Evolutionary conservation across 345 rosid genomes (phyloP).

Genomic region (Isatis tinctoria): DNA sequence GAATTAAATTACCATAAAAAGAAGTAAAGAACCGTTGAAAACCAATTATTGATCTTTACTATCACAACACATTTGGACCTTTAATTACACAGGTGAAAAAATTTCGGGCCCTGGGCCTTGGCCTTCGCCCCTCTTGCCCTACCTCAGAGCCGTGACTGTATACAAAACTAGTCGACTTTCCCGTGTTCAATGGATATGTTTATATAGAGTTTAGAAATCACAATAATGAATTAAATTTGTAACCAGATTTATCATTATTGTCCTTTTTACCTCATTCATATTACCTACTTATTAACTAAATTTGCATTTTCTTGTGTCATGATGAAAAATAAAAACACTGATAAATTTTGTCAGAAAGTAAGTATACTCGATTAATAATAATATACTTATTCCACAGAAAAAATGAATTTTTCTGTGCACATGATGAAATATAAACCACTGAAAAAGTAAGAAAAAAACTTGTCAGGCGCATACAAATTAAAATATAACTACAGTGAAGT

Average conservation of each 20-base stretch:
- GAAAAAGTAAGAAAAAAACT: neutral
- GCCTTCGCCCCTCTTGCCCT: too few species aligned
- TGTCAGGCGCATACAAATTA: neutral
- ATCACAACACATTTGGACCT: too few species aligned
- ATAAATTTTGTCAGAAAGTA: conserved; percentile 18
- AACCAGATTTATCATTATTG: conserved; percentile 11
- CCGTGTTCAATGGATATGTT: too few species aligned
- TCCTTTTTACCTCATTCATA: neutral
- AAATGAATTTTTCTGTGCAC: neutral
- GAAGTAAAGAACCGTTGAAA: too few species aligned
- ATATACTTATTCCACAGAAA: neutral
- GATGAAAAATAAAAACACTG: conserved; percentile 12
- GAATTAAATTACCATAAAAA: too few species aligned
- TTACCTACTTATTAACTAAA: conserved; percentile 7
- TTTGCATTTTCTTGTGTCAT: neutral
- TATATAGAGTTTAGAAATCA: neutral
- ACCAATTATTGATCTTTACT: too few species aligned
- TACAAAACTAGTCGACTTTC: too few species aligned
- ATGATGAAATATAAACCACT: conserved; percentile 7
- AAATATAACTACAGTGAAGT: neutral
- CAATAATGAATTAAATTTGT: neutral
- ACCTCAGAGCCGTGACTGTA: too few species aligned
- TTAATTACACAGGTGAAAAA: too few species aligned
- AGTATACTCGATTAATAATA: neutral
- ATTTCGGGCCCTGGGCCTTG: too few species aligned